Evolutionary conservation across 208 protist genomes (phyloP).

Genomic region (Leishmania aethiopica): DNA sequence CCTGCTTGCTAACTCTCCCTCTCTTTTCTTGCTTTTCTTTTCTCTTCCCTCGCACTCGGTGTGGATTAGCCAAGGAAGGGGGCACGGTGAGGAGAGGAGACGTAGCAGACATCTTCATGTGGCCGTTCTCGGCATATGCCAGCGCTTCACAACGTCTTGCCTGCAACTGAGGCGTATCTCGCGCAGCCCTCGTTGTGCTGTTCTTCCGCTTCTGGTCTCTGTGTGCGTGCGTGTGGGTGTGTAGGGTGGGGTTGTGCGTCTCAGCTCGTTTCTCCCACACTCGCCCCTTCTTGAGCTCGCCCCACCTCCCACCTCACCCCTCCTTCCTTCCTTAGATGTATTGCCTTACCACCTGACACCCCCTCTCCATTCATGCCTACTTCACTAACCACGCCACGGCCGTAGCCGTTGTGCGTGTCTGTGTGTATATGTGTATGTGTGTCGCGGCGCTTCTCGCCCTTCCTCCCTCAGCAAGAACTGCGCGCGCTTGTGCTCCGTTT

Average conservation of each 20-base stretch:
- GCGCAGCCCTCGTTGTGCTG: neutral
- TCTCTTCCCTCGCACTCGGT: neutral
- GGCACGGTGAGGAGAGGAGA: neutral
- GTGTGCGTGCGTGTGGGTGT: neutral
- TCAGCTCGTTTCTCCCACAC: neutral
- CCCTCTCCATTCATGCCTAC: neutral
- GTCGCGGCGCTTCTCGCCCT: neutral
- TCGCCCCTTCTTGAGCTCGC: neutral
- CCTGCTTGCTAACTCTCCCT: neutral
- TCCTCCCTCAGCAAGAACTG: neutral
- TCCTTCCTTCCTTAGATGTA: neutral
- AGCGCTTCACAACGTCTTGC: neutral
- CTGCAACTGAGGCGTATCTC: neutral
- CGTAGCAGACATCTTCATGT: neutral
- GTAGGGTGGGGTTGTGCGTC: neutral
- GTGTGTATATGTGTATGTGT: neutral
- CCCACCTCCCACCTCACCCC: neutral
- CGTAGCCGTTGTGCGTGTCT: neutral
- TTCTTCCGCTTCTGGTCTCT: neutral
- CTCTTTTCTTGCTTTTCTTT: neutral
- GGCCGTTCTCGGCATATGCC: neutral
- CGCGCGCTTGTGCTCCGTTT: neutral
- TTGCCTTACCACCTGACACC: neutral
- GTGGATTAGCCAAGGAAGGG: neutral
- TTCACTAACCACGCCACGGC: neutral